Percentiles rank a stretch among this genome's conserved stretches.
These are phyloP conservation scores for Neonectria coccinea DNA, from an alignment of 2,329 filamentous ascomycete genomes.

Conservation along the genomic window DNA sequence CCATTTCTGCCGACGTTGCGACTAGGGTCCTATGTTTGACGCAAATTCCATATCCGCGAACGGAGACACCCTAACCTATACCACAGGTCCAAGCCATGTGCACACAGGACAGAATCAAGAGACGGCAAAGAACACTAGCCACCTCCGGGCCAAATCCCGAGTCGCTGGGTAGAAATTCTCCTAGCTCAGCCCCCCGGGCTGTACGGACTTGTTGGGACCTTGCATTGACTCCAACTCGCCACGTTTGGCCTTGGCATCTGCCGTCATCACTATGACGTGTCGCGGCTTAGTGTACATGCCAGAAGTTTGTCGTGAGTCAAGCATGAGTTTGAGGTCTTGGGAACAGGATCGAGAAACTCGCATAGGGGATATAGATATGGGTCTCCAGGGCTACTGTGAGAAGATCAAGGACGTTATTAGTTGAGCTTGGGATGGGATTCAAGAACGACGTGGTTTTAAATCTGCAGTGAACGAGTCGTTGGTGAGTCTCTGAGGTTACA, in stretches of 20 bases:
- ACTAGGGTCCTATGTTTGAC: neutral
- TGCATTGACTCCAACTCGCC: neutral
- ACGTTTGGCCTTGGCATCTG: neutral
- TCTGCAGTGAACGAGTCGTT: neutral
- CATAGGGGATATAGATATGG: neutral
- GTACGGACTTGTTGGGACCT: neutral
- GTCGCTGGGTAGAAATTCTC: too few relatives aligned
- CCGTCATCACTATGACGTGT: slow-evolving; percentile 1
- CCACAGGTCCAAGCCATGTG: neutral
- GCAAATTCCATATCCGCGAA: neutral
- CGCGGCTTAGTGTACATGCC: neutral
- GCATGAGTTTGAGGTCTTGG: neutral
- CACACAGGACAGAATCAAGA: neutral
- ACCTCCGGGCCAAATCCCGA: neutral
- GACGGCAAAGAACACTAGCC: neutral
- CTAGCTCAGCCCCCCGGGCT: neutral
- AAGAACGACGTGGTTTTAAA: neutral
- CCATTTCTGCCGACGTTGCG: neutral
- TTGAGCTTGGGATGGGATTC: neutral
- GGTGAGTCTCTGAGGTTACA: neutral
- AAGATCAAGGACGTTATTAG: neutral
- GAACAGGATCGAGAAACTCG: neutral
- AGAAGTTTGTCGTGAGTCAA: neutral
- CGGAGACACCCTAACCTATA: neutral
- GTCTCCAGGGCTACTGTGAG: too few relatives aligned